Evolutionary conservation across 805 yeast genomes (phyloP), one percentile per base, ranked within the genome.

Genomic region (Maudiozyma serrabonitensis): DNA sequence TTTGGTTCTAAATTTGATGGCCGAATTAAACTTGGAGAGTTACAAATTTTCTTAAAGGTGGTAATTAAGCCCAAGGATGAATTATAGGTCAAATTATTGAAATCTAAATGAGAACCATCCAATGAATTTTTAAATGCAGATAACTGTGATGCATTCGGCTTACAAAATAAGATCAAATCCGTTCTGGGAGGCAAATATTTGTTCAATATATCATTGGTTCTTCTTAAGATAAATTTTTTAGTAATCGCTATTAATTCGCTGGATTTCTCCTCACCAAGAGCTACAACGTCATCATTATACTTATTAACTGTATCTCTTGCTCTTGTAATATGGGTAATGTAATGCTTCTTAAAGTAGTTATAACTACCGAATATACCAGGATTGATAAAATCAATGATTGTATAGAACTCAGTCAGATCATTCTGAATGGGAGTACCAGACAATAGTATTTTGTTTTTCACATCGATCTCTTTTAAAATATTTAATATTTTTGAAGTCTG

Each of bases 401-500:
- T 82, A 66, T 72, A 87, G 62, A 87, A 91, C 62, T 93, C 99
- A 2, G 69, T 69, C 45, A 93, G 74, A 63, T 93, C 96, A 66
- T 93, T 93, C 62, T 93, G 99, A 35, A 93, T 87, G 0, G 96
- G 96, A 0, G 96, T 88, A 0, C 96, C 99, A 0, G 95, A 80
- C 6, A 93, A 69, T 5, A 91, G 59, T 2, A 91, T 69, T 52
- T 83, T 79, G 41, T 73, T 77, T 7, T 71, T 70, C 4, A 83
- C 74, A 41, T 79, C 69, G 16, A 89, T 65, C 1, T 72, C 58
- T 40, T 76, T 78, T 47, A 91, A 69, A 0, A 81, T 79, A 51
- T 79, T 80, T 46, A 88, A 69, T 0, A 85, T 80, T 63, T 87
- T 89, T 51, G 86, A 87, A 9, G 80, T 70, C 5, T 79, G 73